These are phyloP conservation scores for Leucocoprinus sp. DNA, from an alignment of 768 basidiomycete genomes.

Conservation along the genomic window DNA sequence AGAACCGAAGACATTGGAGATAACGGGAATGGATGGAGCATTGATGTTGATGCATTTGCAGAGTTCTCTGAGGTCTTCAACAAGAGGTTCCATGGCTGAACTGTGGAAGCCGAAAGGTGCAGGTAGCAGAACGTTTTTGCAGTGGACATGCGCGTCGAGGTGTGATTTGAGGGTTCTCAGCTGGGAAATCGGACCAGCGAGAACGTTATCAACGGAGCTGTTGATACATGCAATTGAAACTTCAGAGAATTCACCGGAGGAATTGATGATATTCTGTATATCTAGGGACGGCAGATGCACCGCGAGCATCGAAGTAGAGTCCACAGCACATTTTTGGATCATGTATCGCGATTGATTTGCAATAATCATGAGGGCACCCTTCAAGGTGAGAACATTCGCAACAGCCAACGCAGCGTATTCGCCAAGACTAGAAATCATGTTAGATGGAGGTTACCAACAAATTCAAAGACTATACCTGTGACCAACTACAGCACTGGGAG, in stretches of 20 bases:
- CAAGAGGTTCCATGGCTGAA: conserved; percentile 47
- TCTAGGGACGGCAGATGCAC: conserved; percentile 31
- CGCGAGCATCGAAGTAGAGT: conserved; percentile 54
- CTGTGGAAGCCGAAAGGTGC: conserved; percentile 65
- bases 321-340: conserved; percentile 33
- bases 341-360: conserved; percentile 53
- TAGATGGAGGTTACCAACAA: background rate
- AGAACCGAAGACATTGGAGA: conserved; percentile 51
- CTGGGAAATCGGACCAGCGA: conserved; percentile 47
- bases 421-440: conserved; percentile 46
- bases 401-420: conserved; percentile 66
- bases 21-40: conserved; percentile 49
- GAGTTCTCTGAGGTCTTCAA: conserved; percentile 36
- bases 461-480: conserved; percentile 43
- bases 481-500: conserved; percentile 51
- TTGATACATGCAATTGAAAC: conserved; percentile 50
- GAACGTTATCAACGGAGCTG: conserved; percentile 46
- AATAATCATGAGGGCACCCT: conserved; percentile 49
- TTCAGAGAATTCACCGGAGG: conserved; percentile 25
- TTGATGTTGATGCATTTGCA: conserved; percentile 28
- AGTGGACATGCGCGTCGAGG: conserved; percentile 31
- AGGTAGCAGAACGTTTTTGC: conserved; percentile 26
- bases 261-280: conserved; percentile 26
- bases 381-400: conserved; percentile 49
- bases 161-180: conserved; percentile 34